Base-by-base conservation (phyloP, 768 basidiomycete species). In the Rhizopogon vulgaris region DNA sequence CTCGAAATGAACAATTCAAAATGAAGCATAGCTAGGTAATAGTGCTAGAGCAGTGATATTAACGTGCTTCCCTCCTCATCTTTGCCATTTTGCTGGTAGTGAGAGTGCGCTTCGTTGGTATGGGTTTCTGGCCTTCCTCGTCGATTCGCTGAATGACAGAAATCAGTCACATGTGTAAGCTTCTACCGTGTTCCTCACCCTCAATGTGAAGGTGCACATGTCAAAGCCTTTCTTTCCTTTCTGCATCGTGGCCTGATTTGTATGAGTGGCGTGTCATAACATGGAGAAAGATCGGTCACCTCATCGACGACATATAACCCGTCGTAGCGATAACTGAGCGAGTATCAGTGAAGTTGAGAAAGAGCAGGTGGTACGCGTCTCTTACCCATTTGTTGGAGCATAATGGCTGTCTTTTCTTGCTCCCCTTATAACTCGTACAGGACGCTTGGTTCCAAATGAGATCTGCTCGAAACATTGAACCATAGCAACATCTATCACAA, bases 391-490 rank as follows among this genome's bases (percentile, higher is more conserved):
- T 1, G 17, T 0, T 0, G 66, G 66, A 4, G 68, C 38, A 34
- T 63, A 68, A 46, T 15, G 24, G 36, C 41, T 64, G 1, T n/a
- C 3, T 0, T 28, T 10, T 17, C 41, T 60, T 24, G 22, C 58
- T 22, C 73, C 73, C n/a, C 73, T 63, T 27, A 73, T 40, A 10
- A 74, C 73, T 39, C 73, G 67, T 1, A 75, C 70, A 0, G 71
- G 73, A 15, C 58, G 60, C 30, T 52, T 59, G 1, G 61, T 71
- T 15, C 49, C 0, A 17, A 1, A 49, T 4, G 73, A 73, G 10
- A 68, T 43, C 69, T 74, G 39, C 14, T 43, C 18, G 12, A 45
- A 11, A 38, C 15, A 7, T 40, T 53, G 11, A 12, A 27, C 5
- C 24, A 56, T 17, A 55, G 37, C 11, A 30, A 43, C 14, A 17